Percentiles rank a stretch among this genome's conserved stretches.
phyloP scores from a whole-genome alignment of 2,329 filamentous ascomycete species.

The Alternaria hordeiaustralica region DNA sequence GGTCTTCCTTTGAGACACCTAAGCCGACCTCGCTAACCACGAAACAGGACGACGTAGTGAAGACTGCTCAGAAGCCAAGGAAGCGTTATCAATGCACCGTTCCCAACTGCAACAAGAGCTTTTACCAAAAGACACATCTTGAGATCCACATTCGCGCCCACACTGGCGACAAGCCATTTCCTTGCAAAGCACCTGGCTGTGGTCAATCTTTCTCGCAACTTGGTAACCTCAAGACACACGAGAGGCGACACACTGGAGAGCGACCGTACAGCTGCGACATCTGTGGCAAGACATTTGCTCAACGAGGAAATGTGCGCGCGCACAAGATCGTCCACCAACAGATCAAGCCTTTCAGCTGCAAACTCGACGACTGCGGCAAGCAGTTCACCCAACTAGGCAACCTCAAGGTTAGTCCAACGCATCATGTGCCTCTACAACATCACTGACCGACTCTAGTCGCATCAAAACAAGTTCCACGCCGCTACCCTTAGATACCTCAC shows the following conservation, averaged over 20 bases:
- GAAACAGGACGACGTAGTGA: conserved; percentile 32
- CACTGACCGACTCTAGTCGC: conserved; percentile 63
- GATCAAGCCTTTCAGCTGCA: conserved; percentile 80
- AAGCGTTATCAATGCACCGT: conserved; percentile 78
- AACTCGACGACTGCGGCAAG: conserved; percentile 83
- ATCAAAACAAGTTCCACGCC: conserved; percentile 93
- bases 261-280: conserved; percentile 80
- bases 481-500: conserved; percentile 74
- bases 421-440: too few relatives aligned
- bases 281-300: conserved; percentile 83
- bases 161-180: conserved; percentile 86
- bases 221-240: conserved; percentile 91
- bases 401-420: conserved; percentile 69
- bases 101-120: conserved; percentile 78
- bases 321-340: conserved; percentile 82
- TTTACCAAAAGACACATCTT: conserved; percentile 90
- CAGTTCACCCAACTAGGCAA: conserved; percentile 90
- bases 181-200: conserved; percentile 75
- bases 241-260: conserved; percentile 85
- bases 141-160: conserved; percentile 89
- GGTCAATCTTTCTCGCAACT: conserved; percentile 84
- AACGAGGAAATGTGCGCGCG: conserved; percentile 82
- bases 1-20: neutral
- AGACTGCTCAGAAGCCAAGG: conserved; percentile 52
- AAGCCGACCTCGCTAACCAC: conserved; percentile 1